Conservation (phyloP, 1,139 yeast species). For the Geotrichum carabidarum region DNA sequence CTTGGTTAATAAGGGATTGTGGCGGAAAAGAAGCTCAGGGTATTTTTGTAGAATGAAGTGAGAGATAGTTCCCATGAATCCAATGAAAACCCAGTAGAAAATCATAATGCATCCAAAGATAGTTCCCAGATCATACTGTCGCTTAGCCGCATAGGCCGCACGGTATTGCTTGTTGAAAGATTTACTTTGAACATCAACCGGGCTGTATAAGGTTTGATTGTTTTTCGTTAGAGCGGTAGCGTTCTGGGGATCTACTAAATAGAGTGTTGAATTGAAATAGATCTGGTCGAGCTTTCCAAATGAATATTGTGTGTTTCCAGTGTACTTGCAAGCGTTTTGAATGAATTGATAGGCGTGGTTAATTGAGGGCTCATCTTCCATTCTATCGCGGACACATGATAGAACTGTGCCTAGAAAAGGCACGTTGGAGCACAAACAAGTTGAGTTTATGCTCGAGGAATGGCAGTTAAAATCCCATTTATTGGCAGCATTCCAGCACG, state of each 20-base stretch:
- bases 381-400: constrained; percentile 14
- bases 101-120: constrained; percentile 28
- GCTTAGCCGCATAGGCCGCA: constrained; percentile 19
- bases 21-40: constrained; percentile 22
- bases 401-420: constrained; percentile 19
- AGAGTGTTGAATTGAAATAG: constrained; percentile 12
- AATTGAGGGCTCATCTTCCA: constrained; percentile 11
- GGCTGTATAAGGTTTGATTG: not conserved
- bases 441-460: not conserved
- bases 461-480: constrained; percentile 19
- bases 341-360: constrained; percentile 17
- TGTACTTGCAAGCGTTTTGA: constrained; percentile 17
- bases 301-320: constrained; percentile 9
- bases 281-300: constrained; percentile 20
- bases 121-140: constrained; percentile 34
- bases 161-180: constrained; percentile 11
- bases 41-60: constrained; percentile 21
- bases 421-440: constrained; percentile 15
- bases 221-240: constrained; percentile 4
- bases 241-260: not conserved
- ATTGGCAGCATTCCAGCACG: constrained; percentile 21
- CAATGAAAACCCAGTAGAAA: constrained; percentile 29
- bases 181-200: constrained; percentile 11
- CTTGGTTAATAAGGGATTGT: constrained; percentile 21
- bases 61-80: constrained; percentile 22